Evolutionary conservation across 495 filamentous ascomycete genomes (phyloP).

Genomic region (Penicillium tannophilum): DNA sequence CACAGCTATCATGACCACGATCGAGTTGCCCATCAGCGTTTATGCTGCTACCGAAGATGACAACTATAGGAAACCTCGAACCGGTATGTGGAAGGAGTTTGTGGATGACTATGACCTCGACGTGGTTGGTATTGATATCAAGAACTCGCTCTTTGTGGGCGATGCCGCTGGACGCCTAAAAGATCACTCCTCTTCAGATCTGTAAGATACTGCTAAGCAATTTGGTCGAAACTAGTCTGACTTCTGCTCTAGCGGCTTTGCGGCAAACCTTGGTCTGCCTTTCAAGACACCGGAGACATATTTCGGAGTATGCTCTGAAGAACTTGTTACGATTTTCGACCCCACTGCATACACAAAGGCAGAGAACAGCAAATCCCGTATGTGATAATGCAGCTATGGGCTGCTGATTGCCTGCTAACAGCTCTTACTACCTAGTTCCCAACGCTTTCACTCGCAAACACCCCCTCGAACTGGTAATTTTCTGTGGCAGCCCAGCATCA

Average conservation of each 20-base stretch:
- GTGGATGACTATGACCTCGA: slow-evolving; percentile 71
- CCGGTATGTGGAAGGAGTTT: slow-evolving; percentile 88
- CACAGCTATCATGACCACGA: slow-evolving; percentile 63
- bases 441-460: slow-evolving; percentile 61
- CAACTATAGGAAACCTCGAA: slow-evolving; percentile 80
- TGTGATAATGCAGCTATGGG: slow-evolving; percentile 13
- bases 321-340: slow-evolving; percentile 70
- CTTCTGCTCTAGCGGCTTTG: slow-evolving; percentile 59
- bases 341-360: slow-evolving; percentile 52
- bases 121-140: slow-evolving; percentile 62
- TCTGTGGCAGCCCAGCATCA: slow-evolving; percentile 84
- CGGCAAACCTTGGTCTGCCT: slow-evolving; percentile 74
- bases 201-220: slow-evolving; percentile 42
- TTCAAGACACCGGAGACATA: slow-evolving; percentile 92
- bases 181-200: slow-evolving; percentile 79
- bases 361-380: slow-evolving; percentile 38
- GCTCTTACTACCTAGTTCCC: background rate
- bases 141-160: slow-evolving; percentile 80
- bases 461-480: slow-evolving; percentile 73
- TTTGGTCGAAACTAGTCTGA: background rate
- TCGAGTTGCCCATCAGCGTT: slow-evolving; percentile 76
- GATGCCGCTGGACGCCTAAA: slow-evolving; percentile 74
- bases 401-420: background rate
- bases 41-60: slow-evolving; percentile 86
- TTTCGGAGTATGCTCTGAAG: slow-evolving; percentile 67